phyloP scores from a whole-genome alignment of 2,329 filamentous ascomycete species.

The Penicillium italicum region DNA sequence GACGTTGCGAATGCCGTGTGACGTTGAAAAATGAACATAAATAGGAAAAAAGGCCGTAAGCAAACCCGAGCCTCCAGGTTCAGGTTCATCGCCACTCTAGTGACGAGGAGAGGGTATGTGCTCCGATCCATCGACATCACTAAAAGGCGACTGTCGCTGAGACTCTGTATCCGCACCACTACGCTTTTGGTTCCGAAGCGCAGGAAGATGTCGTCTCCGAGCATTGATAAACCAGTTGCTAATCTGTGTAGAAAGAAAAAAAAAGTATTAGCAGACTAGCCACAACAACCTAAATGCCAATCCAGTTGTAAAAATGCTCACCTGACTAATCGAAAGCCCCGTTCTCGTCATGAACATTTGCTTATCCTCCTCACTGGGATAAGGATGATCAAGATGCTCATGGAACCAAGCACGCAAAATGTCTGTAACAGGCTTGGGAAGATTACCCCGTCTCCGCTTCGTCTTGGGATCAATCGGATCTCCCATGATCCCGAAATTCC shows the following conservation, averaged over 20 bases:
- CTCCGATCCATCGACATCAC: constrained; percentile 33
- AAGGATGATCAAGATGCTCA: constrained; percentile 73
- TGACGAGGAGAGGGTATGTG: constrained; percentile 30
- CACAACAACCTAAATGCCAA: not conserved
- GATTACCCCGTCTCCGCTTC: constrained; percentile 69
- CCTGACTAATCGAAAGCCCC: constrained; percentile 68
- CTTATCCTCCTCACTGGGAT: constrained; percentile 85
- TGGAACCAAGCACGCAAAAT: constrained; percentile 76
- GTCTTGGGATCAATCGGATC: constrained; percentile 39
- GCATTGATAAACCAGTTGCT: constrained; percentile 56
- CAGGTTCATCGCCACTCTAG: constrained; percentile 8
- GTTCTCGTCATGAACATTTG: constrained; percentile 74
- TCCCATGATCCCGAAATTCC: constrained; percentile 39
- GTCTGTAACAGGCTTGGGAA: constrained; percentile 86
- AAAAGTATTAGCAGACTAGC: constrained; percentile 1
- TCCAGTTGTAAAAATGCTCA: constrained; percentile 21
- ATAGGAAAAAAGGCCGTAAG: constrained; percentile 8
- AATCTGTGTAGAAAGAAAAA: constrained; percentile 35
- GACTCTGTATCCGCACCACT: constrained; percentile 31
- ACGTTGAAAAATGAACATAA: constrained; percentile 9
- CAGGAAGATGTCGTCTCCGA: constrained; percentile 46
- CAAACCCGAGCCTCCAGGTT: not conserved
- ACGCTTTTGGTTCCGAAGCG: constrained; percentile 45
- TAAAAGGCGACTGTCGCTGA: constrained; percentile 35
- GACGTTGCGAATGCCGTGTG: constrained; percentile 18